Percentiles rank a stretch among this genome's conserved stretches.
Evolutionary conservation across 2,329 filamentous ascomycete species (phyloP).

Genomic region (Mycosphaerella arachidis): DNA sequence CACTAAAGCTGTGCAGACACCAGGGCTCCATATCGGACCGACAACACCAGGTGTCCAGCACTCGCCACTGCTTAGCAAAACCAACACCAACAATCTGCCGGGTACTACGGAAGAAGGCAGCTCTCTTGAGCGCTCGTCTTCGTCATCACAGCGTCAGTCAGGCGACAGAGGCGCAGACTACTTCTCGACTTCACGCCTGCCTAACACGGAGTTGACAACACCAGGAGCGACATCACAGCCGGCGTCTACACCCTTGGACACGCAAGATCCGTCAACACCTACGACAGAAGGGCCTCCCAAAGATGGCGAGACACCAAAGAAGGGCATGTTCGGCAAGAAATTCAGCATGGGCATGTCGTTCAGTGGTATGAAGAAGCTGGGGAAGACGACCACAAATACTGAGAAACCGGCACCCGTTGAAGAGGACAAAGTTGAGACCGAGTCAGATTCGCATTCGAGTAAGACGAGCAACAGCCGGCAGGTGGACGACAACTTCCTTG

Average conservation of each 20-base stretch:
- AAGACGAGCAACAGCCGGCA: constrained; percentile 61
- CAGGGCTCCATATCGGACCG: constrained; percentile 72
- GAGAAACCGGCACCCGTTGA: constrained; percentile 70
- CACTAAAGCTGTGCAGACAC: constrained; percentile 57
- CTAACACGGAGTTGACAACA: constrained; percentile 39
- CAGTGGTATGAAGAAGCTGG: constrained; percentile 72
- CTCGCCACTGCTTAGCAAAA: constrained; percentile 33
- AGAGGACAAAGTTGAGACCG: constrained; percentile 57
- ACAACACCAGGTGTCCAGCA: constrained; percentile 33
- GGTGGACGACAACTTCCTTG: constrained; percentile 70
- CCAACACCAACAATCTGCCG: constrained; percentile 30
- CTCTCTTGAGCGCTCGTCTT: constrained; percentile 51
- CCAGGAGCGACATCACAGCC: constrained; percentile 23
- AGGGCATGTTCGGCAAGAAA: constrained; percentile 71
- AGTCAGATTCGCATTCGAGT: constrained; percentile 57
- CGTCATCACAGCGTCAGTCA: constrained; percentile 54
- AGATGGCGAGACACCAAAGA: constrained; percentile 34
- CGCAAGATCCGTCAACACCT: constrained; percentile 34
- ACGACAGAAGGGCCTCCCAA: constrained; percentile 56
- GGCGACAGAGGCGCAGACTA: constrained; percentile 66
- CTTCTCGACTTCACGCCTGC: constrained; percentile 60
- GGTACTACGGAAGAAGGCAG: constrained; percentile 40
- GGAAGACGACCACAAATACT: constrained; percentile 62
- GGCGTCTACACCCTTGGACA: constrained; percentile 31
- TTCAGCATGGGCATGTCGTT: constrained; percentile 71